phyloP scores from a whole-genome alignment of 768 basidiomycete species.

The Crucibulum laeve region DNA sequence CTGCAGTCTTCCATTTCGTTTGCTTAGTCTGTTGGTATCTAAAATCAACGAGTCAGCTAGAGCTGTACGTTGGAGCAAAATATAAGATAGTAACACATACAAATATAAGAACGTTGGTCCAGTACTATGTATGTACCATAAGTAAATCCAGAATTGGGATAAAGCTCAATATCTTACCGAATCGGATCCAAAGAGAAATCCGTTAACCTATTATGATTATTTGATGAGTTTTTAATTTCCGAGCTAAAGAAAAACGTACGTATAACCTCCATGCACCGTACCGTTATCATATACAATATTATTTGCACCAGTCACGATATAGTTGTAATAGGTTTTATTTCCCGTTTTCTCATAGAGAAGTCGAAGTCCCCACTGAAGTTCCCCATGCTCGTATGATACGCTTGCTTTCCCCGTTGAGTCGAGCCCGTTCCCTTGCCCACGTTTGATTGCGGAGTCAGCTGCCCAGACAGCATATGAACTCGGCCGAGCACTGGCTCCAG shows the following conservation, averaged over 20 bases:
- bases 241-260: constrained; percentile 16
- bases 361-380: constrained; percentile 34
- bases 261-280: constrained; percentile 31
- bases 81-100: too few relatives aligned
- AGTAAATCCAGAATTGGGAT: too few relatives aligned
- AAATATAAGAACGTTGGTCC: too few relatives aligned
- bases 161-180: constrained; percentile 21
- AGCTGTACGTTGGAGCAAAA: too few relatives aligned
- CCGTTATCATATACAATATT: constrained; percentile 34
- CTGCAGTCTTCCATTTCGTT: constrained; percentile 35
- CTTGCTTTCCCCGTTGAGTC: constrained; percentile 21
- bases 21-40: constrained; percentile 29
- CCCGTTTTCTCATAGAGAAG: constrained; percentile 33
- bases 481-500: constrained; percentile 19
- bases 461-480: constrained; percentile 39
- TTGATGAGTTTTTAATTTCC: background rate
- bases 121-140: too few relatives aligned
- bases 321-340: constrained; percentile 35
- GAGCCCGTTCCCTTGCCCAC: constrained; percentile 38
- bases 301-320: constrained; percentile 30
- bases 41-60: too few relatives aligned
- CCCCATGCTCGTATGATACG: constrained; percentile 36
- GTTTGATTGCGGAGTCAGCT: constrained; percentile 38
- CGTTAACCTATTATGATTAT: constrained; percentile 15
- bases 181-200: constrained; percentile 30